Conservation (phyloP, 2,329 filamentous ascomycete species). For the Aspergillus candidus region DNA sequence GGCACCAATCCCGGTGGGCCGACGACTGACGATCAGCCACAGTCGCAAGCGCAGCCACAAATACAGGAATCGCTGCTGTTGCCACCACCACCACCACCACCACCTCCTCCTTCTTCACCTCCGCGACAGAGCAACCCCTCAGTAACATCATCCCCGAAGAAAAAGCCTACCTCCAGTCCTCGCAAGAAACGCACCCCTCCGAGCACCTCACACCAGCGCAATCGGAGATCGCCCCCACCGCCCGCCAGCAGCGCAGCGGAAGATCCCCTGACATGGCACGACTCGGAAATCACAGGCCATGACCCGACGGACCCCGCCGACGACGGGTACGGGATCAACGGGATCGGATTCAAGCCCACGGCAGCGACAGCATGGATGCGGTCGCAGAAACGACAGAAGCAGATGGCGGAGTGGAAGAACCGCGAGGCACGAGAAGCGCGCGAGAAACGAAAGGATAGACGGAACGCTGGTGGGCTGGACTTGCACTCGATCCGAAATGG, state of each 20-base stretch:
- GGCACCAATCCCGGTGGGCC: slow-evolving; percentile 6
- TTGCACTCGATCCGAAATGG: slow-evolving; percentile 23
- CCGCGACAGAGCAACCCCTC: too few relatives aligned
- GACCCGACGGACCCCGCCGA: slow-evolving; percentile 51
- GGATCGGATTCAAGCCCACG: slow-evolving; percentile 58
- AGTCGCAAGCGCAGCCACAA: slow-evolving; percentile 2
- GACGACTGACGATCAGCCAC: slow-evolving; percentile 6
- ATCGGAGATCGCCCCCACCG: slow-evolving; percentile 30
- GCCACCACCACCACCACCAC: too few relatives aligned
- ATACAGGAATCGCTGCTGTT: background rate
- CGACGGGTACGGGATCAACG: slow-evolving; percentile 59
- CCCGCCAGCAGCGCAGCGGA: slow-evolving; percentile 19
- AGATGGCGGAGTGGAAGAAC: slow-evolving; percentile 54
- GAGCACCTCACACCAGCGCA: slow-evolving; percentile 20
- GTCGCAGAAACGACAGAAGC: slow-evolving; percentile 51
- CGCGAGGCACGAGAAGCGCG: slow-evolving; percentile 55
- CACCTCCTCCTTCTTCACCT: too few relatives aligned
- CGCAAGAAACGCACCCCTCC: slow-evolving; percentile 19
- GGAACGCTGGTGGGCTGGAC: slow-evolving; percentile 29
- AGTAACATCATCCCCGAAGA: slow-evolving; percentile 14
- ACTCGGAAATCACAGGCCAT: slow-evolving; percentile 58
- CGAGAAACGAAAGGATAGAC: slow-evolving; percentile 50
- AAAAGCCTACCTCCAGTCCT: slow-evolving; percentile 13
- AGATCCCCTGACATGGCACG: slow-evolving; percentile 48
- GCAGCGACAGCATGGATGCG: slow-evolving; percentile 53